Conservation (phyloP, 2,329 filamentous ascomycete genomes). For the Arthrobotrys iridis region DNA sequence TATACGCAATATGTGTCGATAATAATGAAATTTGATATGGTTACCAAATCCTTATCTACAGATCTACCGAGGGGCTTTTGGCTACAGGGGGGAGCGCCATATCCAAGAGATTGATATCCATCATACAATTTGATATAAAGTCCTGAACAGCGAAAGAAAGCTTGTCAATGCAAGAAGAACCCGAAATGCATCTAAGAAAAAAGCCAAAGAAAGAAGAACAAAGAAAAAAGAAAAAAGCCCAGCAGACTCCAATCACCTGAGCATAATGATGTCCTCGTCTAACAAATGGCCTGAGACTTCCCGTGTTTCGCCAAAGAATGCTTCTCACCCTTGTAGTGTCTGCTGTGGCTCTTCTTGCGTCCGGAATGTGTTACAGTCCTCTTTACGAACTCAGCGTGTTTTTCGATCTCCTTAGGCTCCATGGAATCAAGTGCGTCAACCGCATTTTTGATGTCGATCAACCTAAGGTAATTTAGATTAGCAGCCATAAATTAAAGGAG, state of each 20-base stretch:
- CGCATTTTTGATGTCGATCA: constrained; percentile 81
- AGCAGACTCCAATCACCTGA: background rate
- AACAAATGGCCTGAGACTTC: constrained; percentile 64
- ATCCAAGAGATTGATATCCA: too few species aligned
- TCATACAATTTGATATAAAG: too few species aligned
- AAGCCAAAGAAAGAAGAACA: too few species aligned
- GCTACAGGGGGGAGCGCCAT: too few species aligned
- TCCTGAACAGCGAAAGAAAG: background rate
- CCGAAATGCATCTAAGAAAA: too few species aligned
- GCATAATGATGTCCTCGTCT: background rate
- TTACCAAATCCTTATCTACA: background rate
- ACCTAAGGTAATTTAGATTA: constrained; percentile 55
- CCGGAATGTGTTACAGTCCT: constrained; percentile 68
- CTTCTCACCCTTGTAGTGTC: constrained; percentile 74
- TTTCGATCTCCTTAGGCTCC: constrained; percentile 76
- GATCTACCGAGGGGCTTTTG: too few species aligned
- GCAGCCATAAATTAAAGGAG: too few species aligned
- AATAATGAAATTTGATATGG: background rate
- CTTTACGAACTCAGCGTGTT: constrained; percentile 67
- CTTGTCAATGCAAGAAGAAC: too few species aligned
- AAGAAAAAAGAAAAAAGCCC: too few species aligned
- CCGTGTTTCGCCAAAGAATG: constrained; percentile 80
- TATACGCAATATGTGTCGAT: background rate
- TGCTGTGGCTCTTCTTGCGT: constrained; percentile 60
- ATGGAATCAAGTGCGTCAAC: constrained; percentile 76